Evolutionary conservation across 2,329 filamentous ascomycete genomes (phyloP), one percentile per base, ranked within the genome.

Genomic region (Penicillium sclerotiorum): DNA sequence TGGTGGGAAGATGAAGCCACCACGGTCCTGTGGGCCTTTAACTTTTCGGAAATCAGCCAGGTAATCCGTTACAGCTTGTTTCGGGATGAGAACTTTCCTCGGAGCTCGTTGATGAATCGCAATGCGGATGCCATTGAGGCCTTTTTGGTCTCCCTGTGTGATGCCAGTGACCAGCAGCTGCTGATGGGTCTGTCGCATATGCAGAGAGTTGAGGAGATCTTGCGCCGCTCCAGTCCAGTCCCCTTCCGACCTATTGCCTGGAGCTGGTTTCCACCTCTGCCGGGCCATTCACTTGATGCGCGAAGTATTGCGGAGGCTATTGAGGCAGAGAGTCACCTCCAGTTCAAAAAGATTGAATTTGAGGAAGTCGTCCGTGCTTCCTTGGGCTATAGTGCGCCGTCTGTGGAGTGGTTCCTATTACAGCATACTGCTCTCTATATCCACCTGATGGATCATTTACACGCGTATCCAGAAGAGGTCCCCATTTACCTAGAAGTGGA

Each of bases 1-100:
- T 74, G 70, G 69, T 74, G 71, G 71, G 72, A 73, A 45, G 70
- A 72, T 38, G 71, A 73, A 45, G 68, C 69, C 1, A 62, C 59
- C 0, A 66, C 69, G 1, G 60, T 71, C 6, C 62, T 74, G 20
- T 71, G 67, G 69, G 67, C 67, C 4, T 73, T 72, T 40, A 67
- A 72, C 21, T 60, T 66, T 23, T 58, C 65, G 8, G 65, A 71
- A 30, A 69, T 74, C 41, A 63, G 67, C 36, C 62, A 65, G 21
- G 63, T 72, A 8, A 68, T 74, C 27, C 68, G 68, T 42, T 74
- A 68, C 42, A 62, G 64, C 6, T 62, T 74, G 2, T 74, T 70
- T 52, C 55, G 55, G 4, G 65, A 73, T 33, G 60, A 64, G 35
- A 64, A 65, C 25, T 60, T 69, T 9, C 70, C 71, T 5, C 68